Base-by-base conservation (phyloP, 805 yeast genomes). In the Starmerella roubikii region DNA sequence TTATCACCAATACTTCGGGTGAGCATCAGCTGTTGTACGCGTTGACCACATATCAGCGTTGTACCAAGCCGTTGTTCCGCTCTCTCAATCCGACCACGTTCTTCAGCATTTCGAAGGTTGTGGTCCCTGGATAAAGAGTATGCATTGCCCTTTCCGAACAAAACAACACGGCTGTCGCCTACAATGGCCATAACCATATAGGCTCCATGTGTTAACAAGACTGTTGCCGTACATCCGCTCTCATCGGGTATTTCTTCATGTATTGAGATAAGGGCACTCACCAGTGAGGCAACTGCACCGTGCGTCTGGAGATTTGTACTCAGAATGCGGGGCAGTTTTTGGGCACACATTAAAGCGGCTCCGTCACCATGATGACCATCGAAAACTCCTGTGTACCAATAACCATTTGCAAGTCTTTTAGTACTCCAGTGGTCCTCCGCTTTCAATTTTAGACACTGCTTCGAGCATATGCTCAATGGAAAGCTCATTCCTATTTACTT, bases 1-100 rank as follows among this genome's bases (percentile, higher is more conserved):
- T 74, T 68, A 54, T 83, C 93, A 13, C 94, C 94, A 26, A 83
- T 60, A 2, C 93, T 78, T 48, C 94, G 65, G 1, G 91, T 79
- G 11, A 83, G 84, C 1, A 91, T 88, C 35, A 83, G 62, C 55
- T 93, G 93, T 54, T 81, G 80, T 20, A 83, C 93, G 11, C 51
- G 40, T 16, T 30, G 21, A 20, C 42, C 38, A 15, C 6, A 1
- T 4, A 43, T 32, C 31, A 37, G 5, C 4, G 12, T 20, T 25
- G 11, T 22, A 22, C 24, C 17, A 16, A 29, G 16, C 13, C 19
- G 17, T 11, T 17, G 11, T 17, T 34, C 43, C 4, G 34, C 39
- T 10, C 3, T 16, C 13, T 10, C 21, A 3, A 47, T 6, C 3
- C 50, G 42, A 13, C 10, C 18, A 8, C 24, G 22, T 38, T 48